Evolutionary conservation across 345 rosid genomes (phyloP).

Genomic region (Hibiscus trionum): DNA sequence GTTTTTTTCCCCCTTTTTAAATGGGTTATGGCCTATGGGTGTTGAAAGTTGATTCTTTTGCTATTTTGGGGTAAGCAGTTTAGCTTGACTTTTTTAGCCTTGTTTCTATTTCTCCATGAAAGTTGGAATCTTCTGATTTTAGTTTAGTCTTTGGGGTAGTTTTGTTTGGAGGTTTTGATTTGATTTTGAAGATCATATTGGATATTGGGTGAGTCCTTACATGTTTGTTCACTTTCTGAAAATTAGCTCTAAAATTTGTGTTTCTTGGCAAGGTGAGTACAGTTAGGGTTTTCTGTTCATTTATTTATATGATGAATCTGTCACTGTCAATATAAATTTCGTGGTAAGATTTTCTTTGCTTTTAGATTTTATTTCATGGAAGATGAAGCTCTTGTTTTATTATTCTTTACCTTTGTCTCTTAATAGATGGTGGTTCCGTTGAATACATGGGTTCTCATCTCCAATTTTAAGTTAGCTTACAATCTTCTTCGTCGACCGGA

Average conservation of each 20-base stretch:
- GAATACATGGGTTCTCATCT: constrained; percentile 85
- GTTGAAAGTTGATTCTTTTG: not conserved
- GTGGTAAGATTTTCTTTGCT: not conserved
- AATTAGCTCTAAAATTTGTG: not conserved
- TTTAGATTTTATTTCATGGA: not conserved
- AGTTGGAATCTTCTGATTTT: constrained; percentile 1
- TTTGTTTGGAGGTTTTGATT: not conserved
- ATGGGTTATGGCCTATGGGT: no score
- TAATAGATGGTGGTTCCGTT: constrained; percentile 78
- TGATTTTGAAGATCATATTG: constrained; percentile 9
- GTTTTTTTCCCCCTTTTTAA: no score
- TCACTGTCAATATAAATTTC: not conserved
- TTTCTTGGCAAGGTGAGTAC: not conserved
- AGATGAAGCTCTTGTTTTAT: not conserved
- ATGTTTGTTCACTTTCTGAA: not conserved
- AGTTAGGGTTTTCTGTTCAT: constrained; percentile 3
- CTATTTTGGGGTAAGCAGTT: constrained; percentile 8
- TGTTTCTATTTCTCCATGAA: not conserved
- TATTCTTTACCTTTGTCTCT: constrained; percentile 16
- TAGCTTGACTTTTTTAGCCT: not conserved
- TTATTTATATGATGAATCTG: not conserved
- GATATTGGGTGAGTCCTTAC: not conserved
- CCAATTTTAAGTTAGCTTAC: constrained; percentile 75
- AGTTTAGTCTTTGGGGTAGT: constrained; percentile 1
- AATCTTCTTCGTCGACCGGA: constrained; percentile 79